A percentile compares a stretch with the other conserved stretches of the same genome.
Conservation (phyloP, 1,139 yeast genomes). For the Debaryomycetaceae sp. region DNA sequence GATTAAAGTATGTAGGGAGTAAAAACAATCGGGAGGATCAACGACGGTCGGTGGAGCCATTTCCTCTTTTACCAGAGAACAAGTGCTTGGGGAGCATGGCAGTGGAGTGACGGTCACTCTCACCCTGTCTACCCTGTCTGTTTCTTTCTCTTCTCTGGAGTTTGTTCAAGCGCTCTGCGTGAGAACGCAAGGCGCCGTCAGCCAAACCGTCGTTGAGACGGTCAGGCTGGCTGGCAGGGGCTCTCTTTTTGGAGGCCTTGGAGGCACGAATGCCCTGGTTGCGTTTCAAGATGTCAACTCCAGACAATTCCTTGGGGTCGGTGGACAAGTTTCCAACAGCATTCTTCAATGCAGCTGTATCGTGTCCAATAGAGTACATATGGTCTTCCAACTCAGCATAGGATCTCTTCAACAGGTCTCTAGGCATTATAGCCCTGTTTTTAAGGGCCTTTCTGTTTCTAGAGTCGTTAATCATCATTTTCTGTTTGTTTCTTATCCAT, state of each 20-base stretch:
- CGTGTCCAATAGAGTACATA: constrained; percentile 87
- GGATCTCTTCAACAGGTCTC: constrained; percentile 79
- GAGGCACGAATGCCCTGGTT: constrained; percentile 46
- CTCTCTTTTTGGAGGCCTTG: constrained; percentile 46
- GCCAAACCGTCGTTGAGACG: constrained; percentile 83
- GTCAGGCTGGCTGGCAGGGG: constrained; percentile 63
- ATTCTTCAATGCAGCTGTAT: constrained; percentile 59
- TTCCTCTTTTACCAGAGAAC: constrained; percentile 94
- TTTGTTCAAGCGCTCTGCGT: constrained; percentile 85
- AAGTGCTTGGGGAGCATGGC: constrained; percentile 90
- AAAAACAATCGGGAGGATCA: constrained; percentile 17
- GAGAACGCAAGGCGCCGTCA: constrained; percentile 76
- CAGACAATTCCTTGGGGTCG: constrained; percentile 48
- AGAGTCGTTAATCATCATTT: constrained; percentile 86
- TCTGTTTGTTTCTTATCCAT: constrained; percentile 95
- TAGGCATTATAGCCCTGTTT: constrained; percentile 89
- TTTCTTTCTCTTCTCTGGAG: constrained; percentile 92
- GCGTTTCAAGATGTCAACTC: constrained; percentile 70
- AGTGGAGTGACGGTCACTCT: constrained; percentile 88
- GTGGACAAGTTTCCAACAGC: constrained; percentile 41
- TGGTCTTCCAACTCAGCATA: constrained; percentile 81
- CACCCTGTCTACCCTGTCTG: constrained; percentile 90
- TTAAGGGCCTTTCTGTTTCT: constrained; percentile 83
- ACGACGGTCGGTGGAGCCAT: constrained; percentile 80
- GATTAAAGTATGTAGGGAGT: neutral